Evolutionary conservation across 1,284 basidiomycete genomes (phyloP), one percentile per base, ranked within the genome.

Genomic region (Melampsora americana): DNA sequence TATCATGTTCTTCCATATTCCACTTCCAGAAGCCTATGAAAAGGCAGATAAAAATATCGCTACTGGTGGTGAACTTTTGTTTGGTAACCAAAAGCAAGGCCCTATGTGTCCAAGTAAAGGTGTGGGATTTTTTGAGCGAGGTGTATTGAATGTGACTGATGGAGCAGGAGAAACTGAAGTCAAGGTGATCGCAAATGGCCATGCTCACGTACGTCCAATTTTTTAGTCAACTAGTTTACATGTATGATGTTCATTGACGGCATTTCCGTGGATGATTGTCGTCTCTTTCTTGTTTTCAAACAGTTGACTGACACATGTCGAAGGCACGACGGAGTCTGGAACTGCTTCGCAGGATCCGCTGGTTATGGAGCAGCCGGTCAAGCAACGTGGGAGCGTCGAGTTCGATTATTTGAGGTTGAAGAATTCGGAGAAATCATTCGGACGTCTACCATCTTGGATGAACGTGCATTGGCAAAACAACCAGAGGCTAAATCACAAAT

Each of bases 1-100:
- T 5, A 59, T 83, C 5, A 75, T 81, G 9, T 82, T 82, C 62
- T 79, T 80, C 77, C 82, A 83, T 69, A 83, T 83, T 50, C 82
- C 82, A 2, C 56, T 82, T 0, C 82, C 82, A 3, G 82, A 83
- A 75, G 80, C 80, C 1, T 80, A 79, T 68, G 78, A 78, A 20
- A 69, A 53, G 0, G 77, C 77, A 0, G 78, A 62, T n/a, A 60
- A 42, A 5, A 73, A 79, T 62, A 67, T 30, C 48, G 46, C 28
- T 12, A 56, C 72, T 11, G 77, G 71, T 26, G 26, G 42, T 16
- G 70, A 64, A 56, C 23, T 80, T 26, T 20, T 77, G 0, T 62
- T 79, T 1, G 81, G 81, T 18, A 75, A 76, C 14, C 73, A 79
- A 28, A 69, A 78, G 6, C 81, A 82, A 77, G 77, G 71, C 0